Evolutionary conservation across 352 stramenopile species (phyloP).

Genomic region (Phytophthora crassamura): DNA sequence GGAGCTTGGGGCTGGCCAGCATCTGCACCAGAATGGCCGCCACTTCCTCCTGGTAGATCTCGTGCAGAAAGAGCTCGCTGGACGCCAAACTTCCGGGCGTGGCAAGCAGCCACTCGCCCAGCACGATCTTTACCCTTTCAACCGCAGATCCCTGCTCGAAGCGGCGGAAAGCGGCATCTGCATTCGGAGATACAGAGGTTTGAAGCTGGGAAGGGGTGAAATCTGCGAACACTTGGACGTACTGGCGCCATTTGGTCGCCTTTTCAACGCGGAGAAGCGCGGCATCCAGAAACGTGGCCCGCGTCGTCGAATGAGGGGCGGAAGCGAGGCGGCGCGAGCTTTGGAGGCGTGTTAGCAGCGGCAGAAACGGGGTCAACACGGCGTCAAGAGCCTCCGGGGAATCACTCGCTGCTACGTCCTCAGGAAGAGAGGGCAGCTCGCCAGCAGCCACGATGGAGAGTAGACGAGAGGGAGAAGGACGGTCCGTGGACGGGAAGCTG

Average conservation of each 20-base stretch:
- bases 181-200: slow-evolving; percentile 15
- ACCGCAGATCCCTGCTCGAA: slow-evolving; percentile 52
- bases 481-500: neutral
- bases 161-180: slow-evolving; percentile 44
- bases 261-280: slow-evolving; percentile 46
- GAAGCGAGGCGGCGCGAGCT: slow-evolving; percentile 22
- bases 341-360: slow-evolving; percentile 58
- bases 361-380: slow-evolving; percentile 51
- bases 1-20: slow-evolving; percentile 43
- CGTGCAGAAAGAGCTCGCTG: slow-evolving; percentile 60
- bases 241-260: slow-evolving; percentile 52
- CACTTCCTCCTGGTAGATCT: slow-evolving; percentile 69
- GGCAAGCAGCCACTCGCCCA: slow-evolving; percentile 43
- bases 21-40: slow-evolving; percentile 53
- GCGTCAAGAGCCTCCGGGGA: slow-evolving; percentile 21
- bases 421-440: slow-evolving; percentile 29
- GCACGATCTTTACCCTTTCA: slow-evolving; percentile 47
- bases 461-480: slow-evolving; percentile 10
- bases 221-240: slow-evolving; percentile 41
- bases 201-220: slow-evolving; percentile 40
- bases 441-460: slow-evolving; percentile 35
- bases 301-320: neutral
- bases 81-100: slow-evolving; percentile 20
- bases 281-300: slow-evolving; percentile 27
- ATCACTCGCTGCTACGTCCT: slow-evolving; percentile 1